phyloP scores from a whole-genome alignment of 1,284 basidiomycete genomes.

The Boletus austroedulis region DNA sequence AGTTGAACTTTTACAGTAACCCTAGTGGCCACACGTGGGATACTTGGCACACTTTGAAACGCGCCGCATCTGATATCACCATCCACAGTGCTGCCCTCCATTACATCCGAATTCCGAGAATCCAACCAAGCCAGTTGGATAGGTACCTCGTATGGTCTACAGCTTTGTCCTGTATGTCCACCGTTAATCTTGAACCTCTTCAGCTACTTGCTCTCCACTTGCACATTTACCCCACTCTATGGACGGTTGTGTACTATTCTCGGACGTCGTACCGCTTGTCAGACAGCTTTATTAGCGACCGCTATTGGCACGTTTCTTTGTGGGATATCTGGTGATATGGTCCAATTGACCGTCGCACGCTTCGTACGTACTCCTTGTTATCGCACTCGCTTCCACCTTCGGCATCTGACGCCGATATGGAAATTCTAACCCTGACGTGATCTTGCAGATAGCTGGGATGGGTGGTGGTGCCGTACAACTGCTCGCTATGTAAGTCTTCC shows the following conservation, averaged over 20 bases:
- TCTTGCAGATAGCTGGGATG: slow-evolving; percentile 16
- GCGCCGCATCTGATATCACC: not conserved
- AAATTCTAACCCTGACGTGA: not conserved
- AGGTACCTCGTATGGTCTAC: slow-evolving; percentile 19
- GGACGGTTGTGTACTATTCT: slow-evolving; percentile 25
- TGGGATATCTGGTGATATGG: slow-evolving; percentile 16
- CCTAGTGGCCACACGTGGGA: slow-evolving; percentile 24
- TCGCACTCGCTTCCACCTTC: not conserved
- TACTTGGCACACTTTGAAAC: not conserved
- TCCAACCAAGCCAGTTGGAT: slow-evolving; percentile 28
- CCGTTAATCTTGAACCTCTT: not conserved
- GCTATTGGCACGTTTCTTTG: slow-evolving; percentile 16
- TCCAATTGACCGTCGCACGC: slow-evolving; percentile 18
- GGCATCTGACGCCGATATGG: not conserved
- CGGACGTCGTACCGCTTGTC: slow-evolving; percentile 19
- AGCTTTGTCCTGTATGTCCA: not conserved
- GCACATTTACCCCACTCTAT: slow-evolving; percentile 26
- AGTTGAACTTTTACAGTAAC: slow-evolving; percentile 11
- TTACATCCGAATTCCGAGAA: slow-evolving; percentile 21
- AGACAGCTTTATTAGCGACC: slow-evolving; percentile 13
- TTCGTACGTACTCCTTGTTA: slow-evolving; percentile 17
- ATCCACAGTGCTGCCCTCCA: slow-evolving; percentile 19
- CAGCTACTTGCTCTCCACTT: slow-evolving; percentile 21
- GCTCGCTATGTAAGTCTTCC: slow-evolving; percentile 18
- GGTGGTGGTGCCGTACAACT: slow-evolving; percentile 19